phyloP scores from a whole-genome alignment of 306 rosid genomes.

The Quercus variabilis region DNA sequence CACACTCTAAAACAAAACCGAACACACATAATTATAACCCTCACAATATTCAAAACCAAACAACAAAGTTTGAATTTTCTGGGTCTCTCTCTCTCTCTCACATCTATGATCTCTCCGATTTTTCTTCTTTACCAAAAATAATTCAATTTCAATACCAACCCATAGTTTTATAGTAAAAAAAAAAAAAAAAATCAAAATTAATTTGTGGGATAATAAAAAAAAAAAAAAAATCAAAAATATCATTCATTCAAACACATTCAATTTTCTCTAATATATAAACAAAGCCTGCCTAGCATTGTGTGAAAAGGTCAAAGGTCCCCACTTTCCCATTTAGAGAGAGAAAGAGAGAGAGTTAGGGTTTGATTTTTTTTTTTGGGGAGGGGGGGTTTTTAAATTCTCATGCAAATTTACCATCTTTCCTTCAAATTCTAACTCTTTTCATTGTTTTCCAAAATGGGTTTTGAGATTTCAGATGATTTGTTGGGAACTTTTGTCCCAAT shows the following conservation, averaged over 20 bases:
- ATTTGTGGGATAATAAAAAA: too few species aligned
- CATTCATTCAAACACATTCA: too few species aligned
- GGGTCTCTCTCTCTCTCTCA: background rate
- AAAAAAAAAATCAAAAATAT: too few species aligned
- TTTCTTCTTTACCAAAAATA: background rate
- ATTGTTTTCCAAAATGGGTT: slow-evolving; percentile 42
- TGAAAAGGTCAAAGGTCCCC: background rate
- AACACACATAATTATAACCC: background rate
- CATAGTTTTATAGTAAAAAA: background rate
- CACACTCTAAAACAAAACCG: background rate
- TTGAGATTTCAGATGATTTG: slow-evolving; percentile 78
- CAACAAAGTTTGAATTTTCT: slow-evolving; percentile 7
- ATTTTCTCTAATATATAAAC: background rate
- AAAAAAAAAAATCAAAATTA: background rate
- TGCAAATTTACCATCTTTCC: slow-evolving; percentile 23
- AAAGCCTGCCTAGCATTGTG: background rate
- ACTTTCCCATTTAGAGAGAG: background rate
- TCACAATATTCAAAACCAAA: too few species aligned
- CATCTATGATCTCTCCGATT: background rate
- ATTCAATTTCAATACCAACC: background rate
- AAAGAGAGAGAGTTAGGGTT: background rate
- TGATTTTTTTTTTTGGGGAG: background rate
- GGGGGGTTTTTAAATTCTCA: background rate
- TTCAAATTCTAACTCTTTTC: slow-evolving; percentile 15
- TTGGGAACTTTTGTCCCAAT: slow-evolving; percentile 87